Conservation (phyloP, 192 early-diverging fungal species). For the Bifiguratus adelaidae region DNA sequence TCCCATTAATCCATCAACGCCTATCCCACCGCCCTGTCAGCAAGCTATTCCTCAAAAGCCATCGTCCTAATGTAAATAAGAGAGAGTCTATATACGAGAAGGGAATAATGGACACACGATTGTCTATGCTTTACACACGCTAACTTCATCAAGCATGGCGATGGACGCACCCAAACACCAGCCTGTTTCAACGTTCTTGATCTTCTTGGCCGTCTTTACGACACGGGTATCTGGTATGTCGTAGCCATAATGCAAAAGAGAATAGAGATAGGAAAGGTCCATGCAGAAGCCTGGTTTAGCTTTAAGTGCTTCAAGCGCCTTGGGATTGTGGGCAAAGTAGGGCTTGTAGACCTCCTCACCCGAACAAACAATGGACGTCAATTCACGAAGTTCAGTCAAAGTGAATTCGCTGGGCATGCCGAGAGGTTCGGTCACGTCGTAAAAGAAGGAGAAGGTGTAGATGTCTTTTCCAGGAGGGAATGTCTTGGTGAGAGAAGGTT, state of each 20-base stretch:
- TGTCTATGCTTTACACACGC: constrained; percentile 15
- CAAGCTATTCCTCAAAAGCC: constrained; percentile 36
- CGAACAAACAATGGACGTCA: constrained; percentile 62
- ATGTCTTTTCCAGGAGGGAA: constrained; percentile 63
- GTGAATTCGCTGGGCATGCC: constrained; percentile 63
- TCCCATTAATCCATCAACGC: constrained; percentile 72
- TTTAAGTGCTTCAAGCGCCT: constrained; percentile 34
- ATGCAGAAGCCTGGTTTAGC: constrained; percentile 71
- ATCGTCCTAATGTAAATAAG: background rate
- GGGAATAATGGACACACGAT: too few relatives aligned
- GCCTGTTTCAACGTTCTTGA: constrained; percentile 85
- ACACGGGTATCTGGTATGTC: constrained; percentile 57
- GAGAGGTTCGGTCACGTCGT: constrained; percentile 72
- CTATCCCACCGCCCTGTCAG: constrained; percentile 73
- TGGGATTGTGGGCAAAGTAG: constrained; percentile 34
- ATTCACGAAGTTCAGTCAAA: constrained; percentile 49
- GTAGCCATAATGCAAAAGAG: constrained; percentile 76
- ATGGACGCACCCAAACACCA: constrained; percentile 95
- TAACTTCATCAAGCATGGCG: constrained; percentile 54
- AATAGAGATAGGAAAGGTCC: constrained; percentile 83
- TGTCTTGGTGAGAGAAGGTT: constrained; percentile 59
- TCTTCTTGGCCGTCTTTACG: constrained; percentile 83
- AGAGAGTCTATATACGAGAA: too few relatives aligned
- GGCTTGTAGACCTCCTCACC: constrained; percentile 29
- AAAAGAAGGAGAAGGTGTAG: constrained; percentile 95